Evolutionary conservation across 2,329 filamentous ascomycete genomes (phyloP).

Genomic region (Seiridium cupressi): DNA sequence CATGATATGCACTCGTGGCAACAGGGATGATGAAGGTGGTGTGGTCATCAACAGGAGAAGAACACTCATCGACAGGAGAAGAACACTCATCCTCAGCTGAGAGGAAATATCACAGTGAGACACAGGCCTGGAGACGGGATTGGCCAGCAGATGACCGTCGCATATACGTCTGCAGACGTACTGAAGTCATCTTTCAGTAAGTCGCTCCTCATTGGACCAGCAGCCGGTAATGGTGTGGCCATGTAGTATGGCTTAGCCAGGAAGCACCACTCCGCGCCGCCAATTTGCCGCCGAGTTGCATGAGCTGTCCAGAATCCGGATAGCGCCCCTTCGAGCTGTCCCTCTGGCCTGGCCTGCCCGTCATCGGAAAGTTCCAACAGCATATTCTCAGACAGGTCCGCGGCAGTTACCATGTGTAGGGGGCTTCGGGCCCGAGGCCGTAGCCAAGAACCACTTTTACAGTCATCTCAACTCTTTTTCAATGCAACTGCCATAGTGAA

Average conservation of each 20-base stretch:
- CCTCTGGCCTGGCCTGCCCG: neutral
- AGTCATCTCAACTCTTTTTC: no score
- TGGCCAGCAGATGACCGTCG: neutral
- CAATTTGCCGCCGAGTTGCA: slow-evolving; percentile 6
- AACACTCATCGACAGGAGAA: neutral
- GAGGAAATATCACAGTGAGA: neutral
- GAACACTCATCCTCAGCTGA: neutral
- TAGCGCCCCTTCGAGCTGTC: neutral
- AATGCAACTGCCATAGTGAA: no score
- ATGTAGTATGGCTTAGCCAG: neutral
- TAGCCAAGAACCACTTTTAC: neutral
- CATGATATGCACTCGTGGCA: neutral
- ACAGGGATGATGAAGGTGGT: neutral
- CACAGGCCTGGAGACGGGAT: neutral
- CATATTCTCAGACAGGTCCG: neutral
- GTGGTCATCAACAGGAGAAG: neutral
- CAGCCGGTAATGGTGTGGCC: neutral
- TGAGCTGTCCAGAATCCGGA: neutral
- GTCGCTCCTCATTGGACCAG: neutral
- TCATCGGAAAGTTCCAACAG: neutral
- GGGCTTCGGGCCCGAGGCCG: neutral
- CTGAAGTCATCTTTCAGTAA: neutral
- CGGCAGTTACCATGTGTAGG: neutral
- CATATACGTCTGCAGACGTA: neutral
- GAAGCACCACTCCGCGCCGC: neutral